Conservation (phyloP, 169 alveolate species). For the Cryptosporidium viatorum region DNA sequence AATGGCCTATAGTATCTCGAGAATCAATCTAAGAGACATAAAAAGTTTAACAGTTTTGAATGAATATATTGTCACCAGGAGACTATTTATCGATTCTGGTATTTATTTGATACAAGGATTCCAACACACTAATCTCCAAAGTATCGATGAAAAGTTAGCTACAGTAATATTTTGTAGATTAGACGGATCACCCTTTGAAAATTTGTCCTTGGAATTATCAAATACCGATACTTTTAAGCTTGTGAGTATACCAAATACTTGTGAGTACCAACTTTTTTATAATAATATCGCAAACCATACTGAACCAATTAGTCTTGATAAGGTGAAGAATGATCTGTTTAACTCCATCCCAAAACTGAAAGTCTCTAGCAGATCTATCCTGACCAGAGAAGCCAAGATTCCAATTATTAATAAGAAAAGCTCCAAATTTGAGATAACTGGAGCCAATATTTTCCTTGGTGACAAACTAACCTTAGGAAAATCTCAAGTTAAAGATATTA, state of each 20-base stretch:
- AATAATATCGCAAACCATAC: not conserved
- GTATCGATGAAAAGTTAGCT: not conserved
- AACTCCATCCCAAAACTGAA: constrained; percentile 13
- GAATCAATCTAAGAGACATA: constrained; percentile 3
- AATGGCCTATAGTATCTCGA: constrained; percentile 45
- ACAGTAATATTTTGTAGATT: constrained; percentile 23
- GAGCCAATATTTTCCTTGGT: not conserved
- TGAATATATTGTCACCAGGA: constrained; percentile 42
- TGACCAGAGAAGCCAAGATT: constrained; percentile 11
- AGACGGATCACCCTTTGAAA: constrained; percentile 33
- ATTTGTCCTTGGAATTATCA: not conserved
- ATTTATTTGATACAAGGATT: constrained; percentile 31
- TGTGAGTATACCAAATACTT: constrained; percentile 9
- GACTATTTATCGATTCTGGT: constrained; percentile 27
- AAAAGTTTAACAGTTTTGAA: constrained; percentile 5
- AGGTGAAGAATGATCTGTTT: not conserved
- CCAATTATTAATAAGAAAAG: constrained; percentile 22
- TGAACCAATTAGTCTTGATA: not conserved
- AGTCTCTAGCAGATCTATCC: constrained; percentile 19
- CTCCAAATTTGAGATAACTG: not conserved
- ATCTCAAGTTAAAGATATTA: constrained; percentile 1
- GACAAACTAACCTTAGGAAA: not conserved
- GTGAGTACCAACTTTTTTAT: constrained; percentile 35
- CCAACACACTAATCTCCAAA: not conserved
- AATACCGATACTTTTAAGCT: not conserved